These are phyloP conservation scores for Stromatinia cepivora DNA, from an alignment of 2,329 filamentous ascomycete genomes.

Conservation along the genomic window DNA sequence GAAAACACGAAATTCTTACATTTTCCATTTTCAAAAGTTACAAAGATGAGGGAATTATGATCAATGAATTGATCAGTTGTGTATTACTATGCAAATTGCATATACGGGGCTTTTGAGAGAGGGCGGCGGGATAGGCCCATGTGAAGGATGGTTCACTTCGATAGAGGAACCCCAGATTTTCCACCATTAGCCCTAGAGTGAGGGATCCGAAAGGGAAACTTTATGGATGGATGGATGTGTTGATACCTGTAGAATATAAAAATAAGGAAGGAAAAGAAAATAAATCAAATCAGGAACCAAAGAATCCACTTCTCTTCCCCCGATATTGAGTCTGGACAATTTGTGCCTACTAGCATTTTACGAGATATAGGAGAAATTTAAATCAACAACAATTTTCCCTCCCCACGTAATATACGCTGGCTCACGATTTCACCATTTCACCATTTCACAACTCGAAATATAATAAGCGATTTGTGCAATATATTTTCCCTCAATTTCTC, in stretches of 20 bases:
- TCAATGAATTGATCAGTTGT: conserved; percentile 27
- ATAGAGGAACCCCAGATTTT: background rate
- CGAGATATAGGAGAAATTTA: no score
- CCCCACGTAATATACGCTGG: background rate
- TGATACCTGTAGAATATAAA: conserved; percentile 38
- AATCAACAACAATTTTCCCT: no score
- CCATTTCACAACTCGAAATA: background rate
- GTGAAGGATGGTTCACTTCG: background rate
- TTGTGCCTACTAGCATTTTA: no score
- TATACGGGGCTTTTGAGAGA: background rate
- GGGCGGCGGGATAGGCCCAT: background rate
- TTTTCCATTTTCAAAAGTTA: background rate
- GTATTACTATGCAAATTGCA: conserved; percentile 31
- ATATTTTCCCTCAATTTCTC: background rate
- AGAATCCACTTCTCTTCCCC: conserved; percentile 28
- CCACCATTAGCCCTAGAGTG: background rate
- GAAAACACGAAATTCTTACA: conserved; percentile 6
- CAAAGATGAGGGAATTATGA: background rate
- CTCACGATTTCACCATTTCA: background rate
- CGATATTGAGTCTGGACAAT: background rate
- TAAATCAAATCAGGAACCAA: conserved; percentile 25
- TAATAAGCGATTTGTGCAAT: background rate
- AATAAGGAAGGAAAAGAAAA: conserved; percentile 26
- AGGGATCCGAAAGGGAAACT: conserved; percentile 15
- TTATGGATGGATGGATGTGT: conserved; percentile 35